phyloP scores from a whole-genome alignment of 352 stramenopile genomes.

The Phytopythium helicoides region DNA sequence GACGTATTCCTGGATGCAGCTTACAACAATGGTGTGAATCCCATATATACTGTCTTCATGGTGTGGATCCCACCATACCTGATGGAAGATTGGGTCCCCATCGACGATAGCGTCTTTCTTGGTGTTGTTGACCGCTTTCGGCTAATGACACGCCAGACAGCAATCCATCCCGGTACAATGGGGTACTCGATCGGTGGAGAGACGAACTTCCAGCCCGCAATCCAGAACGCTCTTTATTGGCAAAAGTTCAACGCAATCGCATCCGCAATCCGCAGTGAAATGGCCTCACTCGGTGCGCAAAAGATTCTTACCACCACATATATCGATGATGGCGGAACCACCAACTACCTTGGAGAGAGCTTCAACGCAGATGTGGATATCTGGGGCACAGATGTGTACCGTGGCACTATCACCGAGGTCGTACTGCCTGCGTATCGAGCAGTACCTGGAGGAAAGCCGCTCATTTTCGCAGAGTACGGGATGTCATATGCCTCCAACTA shows the following conservation, averaged over 20 bases:
- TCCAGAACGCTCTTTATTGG: slow-evolving; percentile 25
- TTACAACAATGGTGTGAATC: slow-evolving; percentile 25
- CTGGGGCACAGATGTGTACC: slow-evolving; percentile 39
- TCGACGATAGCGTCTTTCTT: slow-evolving; percentile 16
- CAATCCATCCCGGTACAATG: slow-evolving; percentile 28
- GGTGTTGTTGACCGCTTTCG: slow-evolving; percentile 23
- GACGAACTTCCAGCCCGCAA: slow-evolving; percentile 33
- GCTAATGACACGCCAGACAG: slow-evolving; percentile 27
- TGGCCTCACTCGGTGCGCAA: slow-evolving; percentile 13
- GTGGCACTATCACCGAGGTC: slow-evolving; percentile 21
- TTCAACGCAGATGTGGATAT: slow-evolving; percentile 33
- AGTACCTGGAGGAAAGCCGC: slow-evolving; percentile 22
- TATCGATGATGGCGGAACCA: slow-evolving; percentile 29
- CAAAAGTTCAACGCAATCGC: slow-evolving; percentile 29
- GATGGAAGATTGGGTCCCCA: slow-evolving; percentile 19
- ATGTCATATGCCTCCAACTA: slow-evolving; percentile 29
- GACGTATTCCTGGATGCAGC: slow-evolving; percentile 28
- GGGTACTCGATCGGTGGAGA: slow-evolving; percentile 39
- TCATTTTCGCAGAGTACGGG: slow-evolving; percentile 33
- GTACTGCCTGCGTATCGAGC: slow-evolving; percentile 25
- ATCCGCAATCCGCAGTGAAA: slow-evolving; percentile 18
- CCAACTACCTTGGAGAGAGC: slow-evolving; percentile 21
- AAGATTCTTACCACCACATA: slow-evolving; percentile 43
- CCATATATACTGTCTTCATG: slow-evolving; percentile 39
- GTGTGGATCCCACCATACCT: slow-evolving; percentile 34